Evolutionary conservation across 208 protist genomes (phyloP).

Genomic region (Wallacemonas rigidus): DNA sequence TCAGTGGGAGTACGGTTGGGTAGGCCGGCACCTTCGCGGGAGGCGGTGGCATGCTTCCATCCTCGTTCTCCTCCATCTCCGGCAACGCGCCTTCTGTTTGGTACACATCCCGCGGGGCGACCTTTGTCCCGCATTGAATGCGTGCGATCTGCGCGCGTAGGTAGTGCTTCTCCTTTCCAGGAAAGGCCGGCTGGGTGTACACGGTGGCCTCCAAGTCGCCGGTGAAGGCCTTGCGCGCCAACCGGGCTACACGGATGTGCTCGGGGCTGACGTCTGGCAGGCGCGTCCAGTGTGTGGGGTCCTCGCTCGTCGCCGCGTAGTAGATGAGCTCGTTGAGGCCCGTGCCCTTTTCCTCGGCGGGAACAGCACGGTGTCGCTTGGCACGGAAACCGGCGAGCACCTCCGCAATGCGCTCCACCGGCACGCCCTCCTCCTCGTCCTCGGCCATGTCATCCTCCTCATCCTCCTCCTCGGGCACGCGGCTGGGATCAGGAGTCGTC

Average conservation of each 20-base stretch:
- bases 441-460: slow-evolving; percentile 63
- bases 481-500: slow-evolving; percentile 68
- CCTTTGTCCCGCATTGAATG: slow-evolving; percentile 87
- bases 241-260: slow-evolving; percentile 83
- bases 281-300: slow-evolving; percentile 82
- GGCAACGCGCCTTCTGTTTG: slow-evolving; percentile 81
- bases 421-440: slow-evolving; percentile 61
- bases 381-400: slow-evolving; percentile 56
- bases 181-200: slow-evolving; percentile 89
- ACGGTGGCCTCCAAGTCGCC: slow-evolving; percentile 90
- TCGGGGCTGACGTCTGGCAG: slow-evolving; percentile 93
- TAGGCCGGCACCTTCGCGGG: slow-evolving; percentile 78
- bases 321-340: slow-evolving; percentile 91
- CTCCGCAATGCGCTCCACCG: slow-evolving; percentile 65
- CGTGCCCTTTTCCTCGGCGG: slow-evolving; percentile 60
- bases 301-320: slow-evolving; percentile 76
- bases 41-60: slow-evolving; percentile 49
- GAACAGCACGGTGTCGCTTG: slow-evolving; percentile 34
- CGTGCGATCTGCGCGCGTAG: slow-evolving; percentile 95
- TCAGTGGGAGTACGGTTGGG: slow-evolving; percentile 72
- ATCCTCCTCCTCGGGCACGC: slow-evolving; percentile 65
- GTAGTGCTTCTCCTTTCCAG: slow-evolving; percentile 92
- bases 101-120: slow-evolving; percentile 86
- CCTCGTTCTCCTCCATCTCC: slow-evolving; percentile 89
- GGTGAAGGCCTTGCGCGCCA: slow-evolving; percentile 89